These are phyloP conservation scores for Caloboletus firmus DNA, from an alignment of 1,284 basidiomycete species.

Conservation along the genomic window DNA sequence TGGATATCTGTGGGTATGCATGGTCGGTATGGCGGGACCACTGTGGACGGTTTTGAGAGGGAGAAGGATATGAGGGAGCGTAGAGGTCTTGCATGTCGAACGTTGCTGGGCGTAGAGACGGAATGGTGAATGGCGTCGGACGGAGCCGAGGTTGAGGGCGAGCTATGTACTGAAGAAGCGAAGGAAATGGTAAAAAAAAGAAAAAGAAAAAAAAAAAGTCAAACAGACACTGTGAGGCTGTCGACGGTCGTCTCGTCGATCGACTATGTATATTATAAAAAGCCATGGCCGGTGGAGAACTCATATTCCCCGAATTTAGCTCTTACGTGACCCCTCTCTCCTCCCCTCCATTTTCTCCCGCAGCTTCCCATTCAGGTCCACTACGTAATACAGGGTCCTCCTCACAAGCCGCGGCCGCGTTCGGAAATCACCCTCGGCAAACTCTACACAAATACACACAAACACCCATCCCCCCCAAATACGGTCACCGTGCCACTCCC, in stretches of 20 bases:
- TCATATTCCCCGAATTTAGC: conserved; percentile 40
- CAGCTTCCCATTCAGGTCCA: conserved; percentile 28
- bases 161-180: conserved; percentile 35
- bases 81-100: conserved; percentile 59
- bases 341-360: conserved; percentile 37
- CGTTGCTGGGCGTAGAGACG: conserved; percentile 37
- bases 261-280: conserved; percentile 41
- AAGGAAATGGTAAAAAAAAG: not conserved
- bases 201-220: conserved; percentile 22
- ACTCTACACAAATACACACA: conserved; percentile 31
- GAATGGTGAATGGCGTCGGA: conserved; percentile 37
- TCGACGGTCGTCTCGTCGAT: conserved; percentile 35
- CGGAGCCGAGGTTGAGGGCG: conserved; percentile 25
- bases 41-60: conserved; percentile 34
- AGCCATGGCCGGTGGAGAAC: conserved; percentile 41
- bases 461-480: conserved; percentile 25
- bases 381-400: conserved; percentile 38
- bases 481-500: conserved; percentile 32
- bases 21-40: conserved; percentile 37
- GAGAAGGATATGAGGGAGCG: conserved; percentile 53
- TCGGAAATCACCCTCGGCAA: conserved; percentile 43
- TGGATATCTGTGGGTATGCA: conserved; percentile 37
- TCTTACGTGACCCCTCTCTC: conserved; percentile 33
- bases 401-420: conserved; percentile 38
- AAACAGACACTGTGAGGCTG: conserved; percentile 28